These are phyloP conservation scores for Aspergillus sclerotialis DNA, from an alignment of 2,329 filamentous ascomycete genomes.

Conservation along the genomic window DNA sequence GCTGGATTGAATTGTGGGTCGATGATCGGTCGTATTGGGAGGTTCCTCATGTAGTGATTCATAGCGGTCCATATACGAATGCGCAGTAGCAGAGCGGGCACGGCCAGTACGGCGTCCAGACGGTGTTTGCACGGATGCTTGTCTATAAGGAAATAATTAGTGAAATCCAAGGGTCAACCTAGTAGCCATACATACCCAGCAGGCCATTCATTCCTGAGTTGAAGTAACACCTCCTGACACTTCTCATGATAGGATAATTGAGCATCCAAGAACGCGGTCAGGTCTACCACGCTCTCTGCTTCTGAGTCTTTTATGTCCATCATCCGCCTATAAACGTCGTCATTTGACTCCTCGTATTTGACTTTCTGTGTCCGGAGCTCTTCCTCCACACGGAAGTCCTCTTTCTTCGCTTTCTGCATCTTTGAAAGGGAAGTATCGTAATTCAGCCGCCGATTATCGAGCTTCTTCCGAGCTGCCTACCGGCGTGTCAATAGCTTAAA, in stretches of 20 bases:
- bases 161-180: neutral
- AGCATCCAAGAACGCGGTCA: conserved; percentile 76
- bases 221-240: conserved; percentile 73
- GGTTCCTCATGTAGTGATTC: conserved; percentile 52
- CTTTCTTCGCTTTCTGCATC: conserved; percentile 87
- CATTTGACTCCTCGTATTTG: conserved; percentile 92
- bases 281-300: conserved; percentile 69
- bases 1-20: conserved; percentile 47
- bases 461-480: conserved; percentile 79
- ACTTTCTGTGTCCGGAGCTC: conserved; percentile 84
- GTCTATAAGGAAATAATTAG: conserved; percentile 16
- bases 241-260: conserved; percentile 88
- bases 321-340: conserved; percentile 89
- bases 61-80: conserved; percentile 56
- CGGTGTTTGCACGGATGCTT: conserved; percentile 18
- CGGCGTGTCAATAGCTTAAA: conserved; percentile 12
- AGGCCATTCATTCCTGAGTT: conserved; percentile 64
- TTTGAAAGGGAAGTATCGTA: conserved; percentile 87
- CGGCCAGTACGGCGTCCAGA: conserved; percentile 40
- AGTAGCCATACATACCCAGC: neutral
- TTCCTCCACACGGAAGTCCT: conserved; percentile 89
- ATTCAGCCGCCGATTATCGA: conserved; percentile 79
- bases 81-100: conserved; percentile 57
- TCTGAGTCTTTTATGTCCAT: conserved; percentile 93
- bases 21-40: conserved; percentile 39